Percentiles rank a stretch among this genome's conserved stretches.
Evolutionary conservation across 106 monocot genomes (phyloP).

Genomic region (Dendrobium chrysotoxum): DNA sequence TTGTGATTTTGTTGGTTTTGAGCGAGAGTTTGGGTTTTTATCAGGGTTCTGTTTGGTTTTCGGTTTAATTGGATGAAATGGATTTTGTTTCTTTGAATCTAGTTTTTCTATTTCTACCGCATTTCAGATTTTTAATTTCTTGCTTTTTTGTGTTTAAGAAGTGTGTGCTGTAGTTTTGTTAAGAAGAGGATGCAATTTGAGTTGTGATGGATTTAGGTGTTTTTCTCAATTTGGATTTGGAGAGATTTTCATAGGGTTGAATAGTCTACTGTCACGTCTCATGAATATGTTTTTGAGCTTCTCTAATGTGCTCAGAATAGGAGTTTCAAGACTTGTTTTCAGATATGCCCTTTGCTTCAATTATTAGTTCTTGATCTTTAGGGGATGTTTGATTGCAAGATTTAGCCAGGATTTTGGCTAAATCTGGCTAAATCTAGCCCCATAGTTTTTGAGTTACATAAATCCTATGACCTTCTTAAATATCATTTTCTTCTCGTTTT

Average conservation of each 20-base stretch:
- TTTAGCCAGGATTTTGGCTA: too few species aligned
- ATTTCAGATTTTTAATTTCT: not conserved
- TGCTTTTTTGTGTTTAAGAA: not conserved
- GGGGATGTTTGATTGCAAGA: not conserved
- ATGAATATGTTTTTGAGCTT: not conserved
- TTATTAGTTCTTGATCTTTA: too few species aligned
- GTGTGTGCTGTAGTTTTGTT: not conserved
- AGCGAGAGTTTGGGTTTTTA: not conserved
- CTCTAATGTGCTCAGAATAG: not conserved
- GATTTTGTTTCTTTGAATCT: not conserved
- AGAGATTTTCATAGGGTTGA: not conserved
- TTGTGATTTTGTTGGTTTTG: not conserved
- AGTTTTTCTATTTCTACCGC: not conserved
- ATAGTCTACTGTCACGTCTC: not conserved
- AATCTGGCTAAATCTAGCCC: too few species aligned
- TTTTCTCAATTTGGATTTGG: not conserved
- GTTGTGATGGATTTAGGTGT: not conserved
- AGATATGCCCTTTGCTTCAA: not conserved
- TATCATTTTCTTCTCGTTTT: too few species aligned
- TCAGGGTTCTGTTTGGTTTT: not conserved
- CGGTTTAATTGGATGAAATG: not conserved
- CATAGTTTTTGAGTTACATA: too few species aligned
- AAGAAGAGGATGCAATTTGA: not conserved
- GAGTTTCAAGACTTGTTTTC: not conserved
- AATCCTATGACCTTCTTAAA: too few species aligned